These are phyloP conservation scores for Purshia tridentata DNA, from an alignment of 306 rosid genomes.

Conservation along the genomic window DNA sequence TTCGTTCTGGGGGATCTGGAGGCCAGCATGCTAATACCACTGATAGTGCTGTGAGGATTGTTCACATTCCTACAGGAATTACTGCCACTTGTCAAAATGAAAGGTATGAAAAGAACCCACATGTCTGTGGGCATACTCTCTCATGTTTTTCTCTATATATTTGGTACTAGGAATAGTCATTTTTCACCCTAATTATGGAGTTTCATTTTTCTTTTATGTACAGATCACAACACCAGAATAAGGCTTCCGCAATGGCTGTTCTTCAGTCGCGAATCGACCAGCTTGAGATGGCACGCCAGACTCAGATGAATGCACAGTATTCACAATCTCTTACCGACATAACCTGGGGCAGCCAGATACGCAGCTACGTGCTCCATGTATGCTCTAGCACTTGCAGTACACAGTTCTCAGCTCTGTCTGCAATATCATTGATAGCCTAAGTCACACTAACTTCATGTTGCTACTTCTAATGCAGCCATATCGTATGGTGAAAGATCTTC, in stretches of 20 bases:
- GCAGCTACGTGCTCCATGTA: conserved; percentile 95
- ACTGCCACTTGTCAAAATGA: conserved; percentile 95
- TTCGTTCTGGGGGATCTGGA: conserved; percentile 90
- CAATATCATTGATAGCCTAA: conserved; percentile 5
- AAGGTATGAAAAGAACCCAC: conserved; percentile 45
- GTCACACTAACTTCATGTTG: conserved; percentile 18
- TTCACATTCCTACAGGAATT: conserved; percentile 88
- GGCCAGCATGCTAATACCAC: conserved; percentile 95
- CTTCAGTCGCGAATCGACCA: conserved; percentile 91
- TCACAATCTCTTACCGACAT: conserved; percentile 91
- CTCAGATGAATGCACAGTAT: conserved; percentile 74
- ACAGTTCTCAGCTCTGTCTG: background rate
- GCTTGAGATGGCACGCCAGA: conserved; percentile 88
- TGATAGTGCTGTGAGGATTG: conserved; percentile 89
- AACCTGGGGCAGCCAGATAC: conserved; percentile 96
- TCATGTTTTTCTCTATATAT: background rate
- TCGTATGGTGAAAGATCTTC: conserved; percentile 94
- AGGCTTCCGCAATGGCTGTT: conserved; percentile 94
- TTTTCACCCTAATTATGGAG: conserved; percentile 1
- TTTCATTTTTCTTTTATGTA: conserved; percentile 10
- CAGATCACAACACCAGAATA: conserved; percentile 93
- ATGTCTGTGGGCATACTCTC: background rate
- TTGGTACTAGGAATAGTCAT: background rate
- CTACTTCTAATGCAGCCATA: conserved; percentile 67
- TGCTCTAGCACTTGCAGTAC: conserved; percentile 21